Evolutionary conservation across 2,329 filamentous ascomycete genomes (phyloP).

Genomic region (Mollisia scopiformis): DNA sequence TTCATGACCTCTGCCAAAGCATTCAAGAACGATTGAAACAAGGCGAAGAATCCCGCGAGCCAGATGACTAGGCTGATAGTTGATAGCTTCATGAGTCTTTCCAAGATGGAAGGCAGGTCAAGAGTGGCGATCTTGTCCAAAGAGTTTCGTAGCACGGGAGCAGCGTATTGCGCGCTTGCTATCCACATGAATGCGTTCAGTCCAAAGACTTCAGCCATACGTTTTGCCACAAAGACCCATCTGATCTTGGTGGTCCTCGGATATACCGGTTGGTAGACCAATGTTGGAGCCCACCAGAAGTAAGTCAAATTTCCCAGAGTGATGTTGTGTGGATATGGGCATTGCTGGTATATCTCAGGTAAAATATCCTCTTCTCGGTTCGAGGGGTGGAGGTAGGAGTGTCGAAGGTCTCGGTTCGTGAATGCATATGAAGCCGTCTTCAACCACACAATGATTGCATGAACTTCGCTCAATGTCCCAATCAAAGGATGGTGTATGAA

Average conservation of each 20-base stretch:
- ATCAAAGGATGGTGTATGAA: conserved; percentile 92
- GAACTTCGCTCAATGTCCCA: conserved; percentile 85
- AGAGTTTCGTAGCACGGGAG: conserved; percentile 86
- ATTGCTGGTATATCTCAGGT: conserved; percentile 79
- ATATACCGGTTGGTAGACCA: conserved; percentile 97
- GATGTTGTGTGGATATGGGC: conserved; percentile 90
- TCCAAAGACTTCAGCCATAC: conserved; percentile 75
- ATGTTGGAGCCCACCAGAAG: conserved; percentile 97
- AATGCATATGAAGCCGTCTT: conserved; percentile 96
- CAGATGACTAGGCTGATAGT: conserved; percentile 96
- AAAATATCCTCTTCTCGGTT: conserved; percentile 68
- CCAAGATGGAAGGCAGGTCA: conserved; percentile 79
- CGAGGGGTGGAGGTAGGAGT: conserved; percentile 81
- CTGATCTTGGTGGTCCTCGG: conserved; percentile 80
- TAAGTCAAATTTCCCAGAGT: conserved; percentile 86
- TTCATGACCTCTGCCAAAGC: conserved; percentile 85
- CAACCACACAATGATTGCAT: conserved; percentile 93
- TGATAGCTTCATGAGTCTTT: conserved; percentile 90
- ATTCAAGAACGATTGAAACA: conserved; percentile 93
- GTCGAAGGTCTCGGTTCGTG: conserved; percentile 92
- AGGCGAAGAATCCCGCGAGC: conserved; percentile 95
- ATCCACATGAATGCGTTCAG: conserved; percentile 94
- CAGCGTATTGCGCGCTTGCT: conserved; percentile 89
- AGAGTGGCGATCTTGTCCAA: conserved; percentile 83
- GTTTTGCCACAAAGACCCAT: conserved; percentile 86